Percentiles rank a stretch among this genome's conserved stretches.
Evolutionary conservation across 176 grass and related monocot genomes (phyloP).

Genomic region (Oryza punctata): DNA sequence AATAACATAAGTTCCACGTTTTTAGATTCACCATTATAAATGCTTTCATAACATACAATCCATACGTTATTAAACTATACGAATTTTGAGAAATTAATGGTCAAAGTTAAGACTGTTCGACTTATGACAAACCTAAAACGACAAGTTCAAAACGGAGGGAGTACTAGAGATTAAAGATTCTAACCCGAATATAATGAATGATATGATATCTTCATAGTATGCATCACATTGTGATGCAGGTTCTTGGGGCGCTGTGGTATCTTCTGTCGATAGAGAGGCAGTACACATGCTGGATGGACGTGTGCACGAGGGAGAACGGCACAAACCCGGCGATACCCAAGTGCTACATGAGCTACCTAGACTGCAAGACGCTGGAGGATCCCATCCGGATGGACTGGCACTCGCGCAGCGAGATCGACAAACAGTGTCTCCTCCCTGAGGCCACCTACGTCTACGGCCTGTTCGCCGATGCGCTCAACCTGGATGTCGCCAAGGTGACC

Average conservation of each 20-base stretch:
- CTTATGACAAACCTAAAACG: no score
- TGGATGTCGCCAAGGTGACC: conserved; percentile 39
- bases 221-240: conserved; percentile 22
- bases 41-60: no score
- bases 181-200: no score
- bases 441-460: conserved; percentile 66
- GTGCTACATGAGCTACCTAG: conserved; percentile 60
- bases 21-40: no score
- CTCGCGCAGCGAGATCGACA: conserved; percentile 29
- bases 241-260: conserved; percentile 92
- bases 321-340: neutral
- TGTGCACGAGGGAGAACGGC: conserved; percentile 56
- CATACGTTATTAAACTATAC: no score
- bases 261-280: conserved; percentile 89
- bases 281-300: conserved; percentile 75
- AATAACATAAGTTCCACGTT: no score
- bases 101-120: no score
- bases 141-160: no score
- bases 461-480: conserved; percentile 66
- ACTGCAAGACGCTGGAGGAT: conserved; percentile 44
- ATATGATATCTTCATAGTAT: no score
- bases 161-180: no score
- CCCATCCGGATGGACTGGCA: conserved; percentile 51
- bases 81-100: no score
- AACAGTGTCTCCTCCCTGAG: conserved; percentile 38